These are phyloP conservation scores for Lobosporangium transversale DNA, from an alignment of 192 early-diverging fungal genomes.

Conservation along the genomic window DNA sequence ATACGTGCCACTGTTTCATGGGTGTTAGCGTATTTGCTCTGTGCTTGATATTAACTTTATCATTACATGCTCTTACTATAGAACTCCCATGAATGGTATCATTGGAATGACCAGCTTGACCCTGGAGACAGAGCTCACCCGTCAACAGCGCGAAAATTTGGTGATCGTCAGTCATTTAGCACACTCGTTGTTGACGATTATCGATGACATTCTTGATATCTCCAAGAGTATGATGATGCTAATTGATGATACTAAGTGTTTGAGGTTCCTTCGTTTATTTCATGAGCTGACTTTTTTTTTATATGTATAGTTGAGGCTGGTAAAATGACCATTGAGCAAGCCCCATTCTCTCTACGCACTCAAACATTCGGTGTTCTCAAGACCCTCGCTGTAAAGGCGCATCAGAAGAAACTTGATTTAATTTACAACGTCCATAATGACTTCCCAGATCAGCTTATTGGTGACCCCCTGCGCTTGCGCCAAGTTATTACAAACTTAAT, in stretches of 20 bases:
- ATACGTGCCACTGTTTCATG: neutral
- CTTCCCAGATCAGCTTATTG: slow-evolving; percentile 76
- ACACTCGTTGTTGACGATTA: slow-evolving; percentile 77
- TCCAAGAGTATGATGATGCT: slow-evolving; percentile 63
- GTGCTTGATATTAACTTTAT: neutral
- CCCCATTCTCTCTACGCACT: slow-evolving; percentile 71
- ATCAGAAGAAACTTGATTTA: slow-evolving; percentile 77
- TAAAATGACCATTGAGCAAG: slow-evolving; percentile 81
- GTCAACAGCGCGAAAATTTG: slow-evolving; percentile 83
- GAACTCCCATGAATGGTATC: slow-evolving; percentile 88
- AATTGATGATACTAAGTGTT: neutral
- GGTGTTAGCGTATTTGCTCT: neutral
- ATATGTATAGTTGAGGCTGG: slow-evolving; percentile 73
- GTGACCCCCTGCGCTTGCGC: slow-evolving; percentile 77
- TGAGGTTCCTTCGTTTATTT: too few species aligned
- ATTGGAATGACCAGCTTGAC: slow-evolving; percentile 80
- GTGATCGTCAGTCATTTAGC: slow-evolving; percentile 80
- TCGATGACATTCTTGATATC: slow-evolving; percentile 88
- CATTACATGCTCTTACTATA: slow-evolving; percentile 24
- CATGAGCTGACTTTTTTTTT: neutral
- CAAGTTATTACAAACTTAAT: slow-evolving; percentile 88
- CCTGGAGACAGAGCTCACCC: slow-evolving; percentile 80
- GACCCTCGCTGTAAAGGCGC: slow-evolving; percentile 76
- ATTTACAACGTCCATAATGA: slow-evolving; percentile 73
- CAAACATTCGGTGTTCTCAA: slow-evolving; percentile 75